phyloP scores from a whole-genome alignment of 2,329 filamentous ascomycete genomes.

The Diaporthe vexans region DNA sequence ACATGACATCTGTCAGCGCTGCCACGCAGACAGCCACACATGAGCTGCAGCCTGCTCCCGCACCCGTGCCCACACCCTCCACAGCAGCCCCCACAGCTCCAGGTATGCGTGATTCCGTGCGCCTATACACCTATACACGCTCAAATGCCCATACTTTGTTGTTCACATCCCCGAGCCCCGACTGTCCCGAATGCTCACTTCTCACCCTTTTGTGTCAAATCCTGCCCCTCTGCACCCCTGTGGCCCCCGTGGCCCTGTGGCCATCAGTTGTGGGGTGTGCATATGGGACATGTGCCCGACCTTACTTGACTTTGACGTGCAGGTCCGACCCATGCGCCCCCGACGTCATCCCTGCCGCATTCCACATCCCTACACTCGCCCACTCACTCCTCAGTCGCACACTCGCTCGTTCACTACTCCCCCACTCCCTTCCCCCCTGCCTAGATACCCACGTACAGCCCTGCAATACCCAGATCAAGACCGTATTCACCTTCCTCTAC shows the following conservation, averaged over 20 bases:
- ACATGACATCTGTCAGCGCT: constrained; percentile 39
- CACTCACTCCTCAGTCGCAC: not conserved
- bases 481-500: not conserved
- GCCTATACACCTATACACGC: not conserved
- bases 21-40: constrained; percentile 41
- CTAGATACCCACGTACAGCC: not conserved
- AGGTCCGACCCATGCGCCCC: constrained; percentile 11
- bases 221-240: not conserved
- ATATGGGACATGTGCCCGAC: not conserved
- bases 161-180: not conserved
- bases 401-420: not conserved
- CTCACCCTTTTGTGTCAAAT: not conserved
- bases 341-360: constrained; percentile 35
- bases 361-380: not conserved
- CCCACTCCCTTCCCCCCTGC: not conserved
- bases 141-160: not conserved
- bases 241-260: not conserved
- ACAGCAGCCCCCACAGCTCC: constrained; percentile 28
- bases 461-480: not conserved
- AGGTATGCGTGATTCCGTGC: constrained; percentile 38
- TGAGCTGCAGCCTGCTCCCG: constrained; percentile 31
- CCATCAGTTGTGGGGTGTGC: not conserved
- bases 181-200: not conserved
- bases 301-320: constrained; percentile 13
- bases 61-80: not conserved